Evolutionary conservation across 192 early-diverging fungal genomes (phyloP).

Genomic region (Gryganskiella cystojenkinii): DNA sequence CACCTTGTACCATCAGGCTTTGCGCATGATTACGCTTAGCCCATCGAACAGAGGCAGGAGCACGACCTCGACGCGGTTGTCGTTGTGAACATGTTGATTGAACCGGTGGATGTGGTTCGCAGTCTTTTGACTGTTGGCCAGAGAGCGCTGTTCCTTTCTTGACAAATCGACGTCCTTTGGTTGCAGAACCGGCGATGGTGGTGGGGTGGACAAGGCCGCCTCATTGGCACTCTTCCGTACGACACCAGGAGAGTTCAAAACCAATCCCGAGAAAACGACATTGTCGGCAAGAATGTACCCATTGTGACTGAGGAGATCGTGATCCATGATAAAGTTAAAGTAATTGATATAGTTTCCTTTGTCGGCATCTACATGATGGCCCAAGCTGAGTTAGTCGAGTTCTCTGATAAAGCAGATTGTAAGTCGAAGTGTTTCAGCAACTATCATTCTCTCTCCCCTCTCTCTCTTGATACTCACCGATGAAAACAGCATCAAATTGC

Average conservation of each 20-base stretch:
- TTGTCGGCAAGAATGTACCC: constrained; percentile 80
- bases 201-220: not conserved
- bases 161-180: not conserved
- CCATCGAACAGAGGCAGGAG: constrained; percentile 77
- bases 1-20: no score
- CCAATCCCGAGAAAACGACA: constrained; percentile 30
- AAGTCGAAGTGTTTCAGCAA: not conserved
- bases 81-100: constrained; percentile 69
- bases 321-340: constrained; percentile 70
- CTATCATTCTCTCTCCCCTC: no score
- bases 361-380: constrained; percentile 71
- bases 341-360: constrained; percentile 74
- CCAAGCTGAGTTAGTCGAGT: not conserved
- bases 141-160: not conserved
- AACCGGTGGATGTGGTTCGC: constrained; percentile 63
- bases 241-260: constrained; percentile 4
- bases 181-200: not conserved
- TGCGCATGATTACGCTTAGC: constrained; percentile 50
- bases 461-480: constrained; percentile 51
- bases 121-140: constrained; percentile 19
- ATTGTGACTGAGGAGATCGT: constrained; percentile 60
- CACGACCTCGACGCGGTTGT: constrained; percentile 66
- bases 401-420: not conserved
- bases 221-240: not conserved
- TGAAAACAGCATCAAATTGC: constrained; percentile 70